Percentiles rank a stretch among this genome's conserved stretches.
Conservation (phyloP, 352 stramenopile genomes). For the Phytophthora hybrid region DNA sequence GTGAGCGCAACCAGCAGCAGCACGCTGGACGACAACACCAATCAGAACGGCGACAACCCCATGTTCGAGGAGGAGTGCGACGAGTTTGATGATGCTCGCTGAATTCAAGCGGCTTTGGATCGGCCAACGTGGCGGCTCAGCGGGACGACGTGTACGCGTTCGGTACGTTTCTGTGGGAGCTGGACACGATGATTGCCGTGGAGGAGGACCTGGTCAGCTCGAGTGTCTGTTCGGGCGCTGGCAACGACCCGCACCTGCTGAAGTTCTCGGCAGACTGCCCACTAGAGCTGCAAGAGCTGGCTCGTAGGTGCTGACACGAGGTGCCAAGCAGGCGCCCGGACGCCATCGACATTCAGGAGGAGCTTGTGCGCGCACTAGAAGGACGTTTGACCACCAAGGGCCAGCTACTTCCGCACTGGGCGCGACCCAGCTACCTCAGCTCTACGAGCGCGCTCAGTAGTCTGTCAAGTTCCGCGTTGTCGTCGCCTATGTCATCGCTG, state of each 20-base stretch:
- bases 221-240: slow-evolving; percentile 13
- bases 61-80: slow-evolving; percentile 32
- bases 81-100: slow-evolving; percentile 42
- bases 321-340: slow-evolving; percentile 53
- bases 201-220: slow-evolving; percentile 59
- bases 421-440: slow-evolving; percentile 59
- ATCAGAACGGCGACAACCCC: slow-evolving; percentile 27
- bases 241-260: slow-evolving; percentile 59
- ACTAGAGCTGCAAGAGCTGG: slow-evolving; percentile 58
- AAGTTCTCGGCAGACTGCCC: slow-evolving; percentile 75
- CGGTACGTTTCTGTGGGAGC: slow-evolving; percentile 75
- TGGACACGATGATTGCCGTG: slow-evolving; percentile 78
- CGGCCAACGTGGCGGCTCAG: slow-evolving; percentile 36
- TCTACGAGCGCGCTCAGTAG: slow-evolving; percentile 44
- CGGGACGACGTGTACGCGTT: slow-evolving; percentile 76
- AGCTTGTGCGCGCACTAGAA: slow-evolving; percentile 75
- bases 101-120: slow-evolving; percentile 30
- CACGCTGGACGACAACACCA: slow-evolving; percentile 45
- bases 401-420: slow-evolving; percentile 57
- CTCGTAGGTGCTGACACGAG: slow-evolving; percentile 68
- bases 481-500: slow-evolving; percentile 47
- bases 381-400: slow-evolving; percentile 59
- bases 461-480: slow-evolving; percentile 55
- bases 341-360: slow-evolving; percentile 80
- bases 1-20: slow-evolving; percentile 33